Percentiles rank a stretch among this genome's conserved stretches.
Evolutionary conservation across 179 eudicot genomes (phyloP).

Genomic region (Drosera spatulata): DNA sequence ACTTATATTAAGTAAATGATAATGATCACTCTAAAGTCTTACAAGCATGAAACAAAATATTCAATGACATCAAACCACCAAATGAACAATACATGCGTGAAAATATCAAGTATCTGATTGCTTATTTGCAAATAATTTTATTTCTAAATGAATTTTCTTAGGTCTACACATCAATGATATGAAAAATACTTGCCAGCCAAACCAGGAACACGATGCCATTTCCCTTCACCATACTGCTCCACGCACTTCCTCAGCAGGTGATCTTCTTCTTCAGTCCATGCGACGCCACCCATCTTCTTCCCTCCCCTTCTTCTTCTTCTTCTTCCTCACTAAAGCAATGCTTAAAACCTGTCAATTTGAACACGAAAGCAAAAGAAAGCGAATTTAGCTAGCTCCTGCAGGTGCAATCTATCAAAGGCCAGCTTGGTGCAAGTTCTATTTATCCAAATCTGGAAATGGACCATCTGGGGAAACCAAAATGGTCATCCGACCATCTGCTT

Average conservation of each 20-base stretch:
- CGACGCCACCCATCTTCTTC: constrained; percentile 23
- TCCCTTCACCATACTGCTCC: constrained; percentile 24
- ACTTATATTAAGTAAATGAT: too few relatives aligned
- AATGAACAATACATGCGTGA: too few relatives aligned
- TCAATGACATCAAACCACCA: too few relatives aligned
- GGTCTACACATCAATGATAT: neutral
- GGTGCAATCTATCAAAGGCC: too few relatives aligned
- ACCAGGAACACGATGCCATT: constrained; percentile 26
- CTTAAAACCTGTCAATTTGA: neutral
- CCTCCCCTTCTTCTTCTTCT: neutral
- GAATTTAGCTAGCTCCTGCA: neutral
- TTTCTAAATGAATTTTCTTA: neutral
- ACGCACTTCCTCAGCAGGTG: constrained; percentile 18
- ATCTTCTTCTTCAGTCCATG: constrained; percentile 29
- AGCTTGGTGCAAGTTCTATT: neutral
- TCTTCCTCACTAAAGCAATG: neutral
- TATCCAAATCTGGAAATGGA: neutral
- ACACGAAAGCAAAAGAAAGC: neutral
- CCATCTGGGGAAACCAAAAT: neutral
- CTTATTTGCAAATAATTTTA: neutral
- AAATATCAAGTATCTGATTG: too few relatives aligned
- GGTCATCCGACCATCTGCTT: neutral
- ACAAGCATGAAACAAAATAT: too few relatives aligned
- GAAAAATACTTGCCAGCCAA: constrained; percentile 5
- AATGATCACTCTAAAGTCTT: too few relatives aligned